Base-by-base conservation (phyloP, 495 filamentous ascomycete genomes). In the Tuber umbilicatum region DNA sequence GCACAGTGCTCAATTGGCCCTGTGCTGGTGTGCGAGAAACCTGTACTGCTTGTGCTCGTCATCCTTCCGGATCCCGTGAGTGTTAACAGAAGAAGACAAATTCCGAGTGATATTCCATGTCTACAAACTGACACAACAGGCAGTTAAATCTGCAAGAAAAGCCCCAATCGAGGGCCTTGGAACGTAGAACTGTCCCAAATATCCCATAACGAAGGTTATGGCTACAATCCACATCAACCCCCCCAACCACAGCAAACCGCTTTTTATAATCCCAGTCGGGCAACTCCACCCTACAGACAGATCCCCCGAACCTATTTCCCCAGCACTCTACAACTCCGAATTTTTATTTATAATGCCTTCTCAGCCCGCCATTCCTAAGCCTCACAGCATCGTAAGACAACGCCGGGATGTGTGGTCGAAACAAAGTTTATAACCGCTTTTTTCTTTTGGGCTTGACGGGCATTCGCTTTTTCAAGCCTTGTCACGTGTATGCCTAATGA, bases 21-120 rank as follows among this genome's bases (percentile, higher is more conserved):
- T 42, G 41, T 12, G 41, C 41, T 12, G 1, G 39, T 16, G n/a
- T n/a, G n/a, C n/a, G n/a, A n/a, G n/a, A n/a, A n/a, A n/a, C n/a
- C n/a, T n/a, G 42, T 17, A 43, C 42, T 19, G 5, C 16, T 0
- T 43, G 16, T 2, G 16, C 16, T 43, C 23, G 16, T 21, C 6
- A 47, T 19, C 43, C 43, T 21, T 23, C 17, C 19, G 23, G 19
- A 47, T 23, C 43, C 16, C 0, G 19, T 1, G 23, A 23, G 43
- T 4, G 1, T 47, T 6, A 0, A 21, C 0, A 5, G 19, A 0
- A 23, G 7, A 0, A 16, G 5, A 21, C 17, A 5, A 47, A 47
- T 23, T 47, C 19, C 43, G 43, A 23, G 19, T 47, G 43, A 47
- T 21, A 23, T 1, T 5, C 19, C 19, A 7, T 47, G 43, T 5